phyloP scores from a whole-genome alignment of 352 stramenopile species.

The Globisporangium abappressorium region DNA sequence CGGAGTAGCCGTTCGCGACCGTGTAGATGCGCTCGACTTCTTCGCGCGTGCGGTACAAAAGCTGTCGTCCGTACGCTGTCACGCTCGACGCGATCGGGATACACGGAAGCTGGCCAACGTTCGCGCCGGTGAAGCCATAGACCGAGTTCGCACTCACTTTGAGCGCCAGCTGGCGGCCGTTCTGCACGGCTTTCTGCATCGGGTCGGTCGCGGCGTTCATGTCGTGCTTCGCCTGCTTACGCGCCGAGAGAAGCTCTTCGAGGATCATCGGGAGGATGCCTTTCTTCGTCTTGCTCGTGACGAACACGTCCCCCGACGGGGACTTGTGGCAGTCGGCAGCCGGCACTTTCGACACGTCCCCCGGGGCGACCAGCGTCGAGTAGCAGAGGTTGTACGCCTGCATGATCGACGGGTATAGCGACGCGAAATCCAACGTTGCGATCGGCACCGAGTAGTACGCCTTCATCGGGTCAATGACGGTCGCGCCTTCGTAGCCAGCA shows the following conservation, averaged over 20 bases:
- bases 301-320: slow-evolving; percentile 96
- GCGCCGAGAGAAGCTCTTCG: slow-evolving; percentile 95
- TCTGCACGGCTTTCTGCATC: slow-evolving; percentile 99
- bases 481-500: slow-evolving; percentile 96
- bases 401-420: slow-evolving; percentile 99
- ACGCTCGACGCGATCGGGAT: slow-evolving; percentile 98
- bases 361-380: slow-evolving; percentile 94
- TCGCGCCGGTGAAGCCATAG: slow-evolving; percentile 99
- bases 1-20: slow-evolving; percentile 89
- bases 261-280: slow-evolving; percentile 99
- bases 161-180: slow-evolving; percentile 95
- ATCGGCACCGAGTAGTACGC: slow-evolving; percentile 99
- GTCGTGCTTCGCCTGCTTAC: slow-evolving; percentile 98
- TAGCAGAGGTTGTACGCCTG: slow-evolving; percentile 99
- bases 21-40: slow-evolving; percentile 97
- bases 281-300: slow-evolving; percentile 94
- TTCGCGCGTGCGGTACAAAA: slow-evolving; percentile 96
- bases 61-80: slow-evolving; percentile 96
- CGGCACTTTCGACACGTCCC: slow-evolving; percentile 61
- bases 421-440: slow-evolving; percentile 99
- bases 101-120: slow-evolving; percentile 97
- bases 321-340: slow-evolving; percentile 89
- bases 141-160: slow-evolving; percentile 99
- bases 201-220: slow-evolving; percentile 99
- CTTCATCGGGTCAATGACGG: slow-evolving; percentile 99